Evolutionary conservation across 1,139 yeast genomes (phyloP).

Genomic region (Dujonia santamariae): DNA sequence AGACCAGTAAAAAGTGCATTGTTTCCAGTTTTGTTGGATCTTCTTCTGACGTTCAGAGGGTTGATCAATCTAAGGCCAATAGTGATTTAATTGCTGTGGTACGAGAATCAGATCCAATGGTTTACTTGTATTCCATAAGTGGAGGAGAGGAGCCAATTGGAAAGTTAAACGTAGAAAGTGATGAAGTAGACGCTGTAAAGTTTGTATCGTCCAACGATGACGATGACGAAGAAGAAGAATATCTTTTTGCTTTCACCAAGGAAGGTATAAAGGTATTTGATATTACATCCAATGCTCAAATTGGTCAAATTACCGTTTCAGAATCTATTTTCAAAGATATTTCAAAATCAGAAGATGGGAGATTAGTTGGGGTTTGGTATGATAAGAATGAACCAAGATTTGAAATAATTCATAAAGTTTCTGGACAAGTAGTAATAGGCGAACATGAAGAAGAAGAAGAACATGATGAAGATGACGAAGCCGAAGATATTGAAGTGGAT

Average conservation of each 20-base stretch:
- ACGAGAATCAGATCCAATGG: slow-evolving; percentile 2
- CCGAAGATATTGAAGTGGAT: too few relatives aligned
- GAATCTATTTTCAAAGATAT: slow-evolving; percentile 14
- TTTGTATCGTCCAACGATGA: too few relatives aligned
- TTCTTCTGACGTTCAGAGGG: too few relatives aligned
- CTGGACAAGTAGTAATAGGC: slow-evolving; percentile 16
- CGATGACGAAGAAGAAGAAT: slow-evolving; percentile 8
- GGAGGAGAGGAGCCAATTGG: slow-evolving; percentile 1
- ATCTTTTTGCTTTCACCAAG: slow-evolving; percentile 14
- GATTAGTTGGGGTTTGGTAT: slow-evolving; percentile 33
- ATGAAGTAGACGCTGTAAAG: not conserved
- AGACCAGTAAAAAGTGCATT: too few relatives aligned
- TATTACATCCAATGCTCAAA: slow-evolving; percentile 4
- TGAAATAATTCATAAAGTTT: not conserved
- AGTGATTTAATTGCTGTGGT: slow-evolving; percentile 9
- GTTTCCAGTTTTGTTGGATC: too few relatives aligned
- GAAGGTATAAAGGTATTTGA: slow-evolving; percentile 17
- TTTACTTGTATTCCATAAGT: not conserved
- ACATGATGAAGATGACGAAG: slow-evolving; percentile 4
- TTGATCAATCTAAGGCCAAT: slow-evolving; percentile 8
- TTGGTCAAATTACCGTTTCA: not conserved
- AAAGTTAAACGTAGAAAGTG: slow-evolving; percentile 1
- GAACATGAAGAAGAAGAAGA: slow-evolving; percentile 16
- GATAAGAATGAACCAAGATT: slow-evolving; percentile 26
- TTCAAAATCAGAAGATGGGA: slow-evolving; percentile 6